Conservation (phyloP, 257 asterid species). For the Solanum etuberosum region DNA sequence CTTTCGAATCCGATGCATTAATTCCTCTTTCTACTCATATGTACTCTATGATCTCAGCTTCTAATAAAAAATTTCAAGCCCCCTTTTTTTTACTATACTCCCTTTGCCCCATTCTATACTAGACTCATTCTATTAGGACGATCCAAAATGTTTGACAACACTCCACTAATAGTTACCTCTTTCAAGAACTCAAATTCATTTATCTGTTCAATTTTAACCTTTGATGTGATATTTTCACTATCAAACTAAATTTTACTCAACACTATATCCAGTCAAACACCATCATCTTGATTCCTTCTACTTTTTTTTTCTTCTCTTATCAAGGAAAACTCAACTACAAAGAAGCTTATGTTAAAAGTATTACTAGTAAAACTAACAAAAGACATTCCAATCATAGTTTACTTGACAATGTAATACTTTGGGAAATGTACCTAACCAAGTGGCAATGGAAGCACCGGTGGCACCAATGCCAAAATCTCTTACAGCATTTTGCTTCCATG, state of each 20-base stretch:
- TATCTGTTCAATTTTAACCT: neutral
- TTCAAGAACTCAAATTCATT: neutral
- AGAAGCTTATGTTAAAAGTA: neutral
- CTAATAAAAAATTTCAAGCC: neutral
- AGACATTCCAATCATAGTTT: neutral
- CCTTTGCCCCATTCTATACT: neutral
- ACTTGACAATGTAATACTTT: neutral
- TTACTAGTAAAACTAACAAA: neutral
- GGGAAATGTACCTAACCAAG: constrained; percentile 49
- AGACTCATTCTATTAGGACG: neutral
- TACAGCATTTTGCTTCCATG: constrained; percentile 20
- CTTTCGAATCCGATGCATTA: neutral
- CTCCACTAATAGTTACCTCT: neutral
- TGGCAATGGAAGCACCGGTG: constrained; percentile 18
- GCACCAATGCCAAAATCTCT: constrained; percentile 31
- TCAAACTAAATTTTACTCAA: neutral
- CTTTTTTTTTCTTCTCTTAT: neutral
- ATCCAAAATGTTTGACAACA: neutral
- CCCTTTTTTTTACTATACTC: no score
- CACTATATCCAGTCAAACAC: neutral
- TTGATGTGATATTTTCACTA: neutral
- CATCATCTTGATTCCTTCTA: neutral
- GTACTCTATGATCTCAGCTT: neutral
- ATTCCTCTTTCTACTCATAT: neutral
- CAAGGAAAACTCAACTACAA: neutral